Evolutionary conservation across 1,284 basidiomycete species (phyloP), one percentile per base, ranked within the genome.

Genomic region (Irpex sp.): DNA sequence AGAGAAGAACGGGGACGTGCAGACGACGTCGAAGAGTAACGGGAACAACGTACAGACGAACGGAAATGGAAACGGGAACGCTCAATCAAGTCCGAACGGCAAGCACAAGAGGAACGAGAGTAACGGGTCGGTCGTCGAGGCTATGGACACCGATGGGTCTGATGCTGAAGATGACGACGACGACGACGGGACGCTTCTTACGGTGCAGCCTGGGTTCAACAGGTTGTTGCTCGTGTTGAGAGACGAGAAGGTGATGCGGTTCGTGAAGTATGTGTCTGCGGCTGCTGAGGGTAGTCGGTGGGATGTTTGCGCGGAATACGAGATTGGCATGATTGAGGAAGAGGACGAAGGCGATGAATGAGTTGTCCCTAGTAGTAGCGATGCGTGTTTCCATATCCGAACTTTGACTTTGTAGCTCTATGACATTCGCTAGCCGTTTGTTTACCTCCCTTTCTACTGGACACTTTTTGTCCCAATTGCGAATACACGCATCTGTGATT

Each of bases 211-310:
- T 0, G 88, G 89, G 7, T 99, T 95, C 79, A 98, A 98, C 76
- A 86, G 90, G 43, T 81, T 99, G 39, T 82, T 95, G 50, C 83
- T 99, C 39, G 97, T 97, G 17, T 78, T 98, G 66, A 85, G 97
- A 19, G 97, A 99, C 75, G 92, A 95, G 68, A 88, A 92, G 17
- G 95, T 99, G 55, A 90, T 98, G 88, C 84, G 86, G 50, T 97
- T 97, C 73, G 93, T 95, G 65, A 97, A 97, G 75, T 97, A 97
- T 69, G 86, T 97, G n/a, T 91, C 90, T 31, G 92, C 92, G 8
- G 85, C 86, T 1, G 95, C 95, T 0, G 85, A 89, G 47, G 93
- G 94, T 6, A 94, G 92, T 57, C 81, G 95, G 60, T 97, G 94
- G 94, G 95, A 97, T 73, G 79, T 97, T 1, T 93, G 87, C 67